Evolutionary conservation across 805 yeast genomes (phyloP).

Genomic region (Hagleromyces aurorensis): DNA sequence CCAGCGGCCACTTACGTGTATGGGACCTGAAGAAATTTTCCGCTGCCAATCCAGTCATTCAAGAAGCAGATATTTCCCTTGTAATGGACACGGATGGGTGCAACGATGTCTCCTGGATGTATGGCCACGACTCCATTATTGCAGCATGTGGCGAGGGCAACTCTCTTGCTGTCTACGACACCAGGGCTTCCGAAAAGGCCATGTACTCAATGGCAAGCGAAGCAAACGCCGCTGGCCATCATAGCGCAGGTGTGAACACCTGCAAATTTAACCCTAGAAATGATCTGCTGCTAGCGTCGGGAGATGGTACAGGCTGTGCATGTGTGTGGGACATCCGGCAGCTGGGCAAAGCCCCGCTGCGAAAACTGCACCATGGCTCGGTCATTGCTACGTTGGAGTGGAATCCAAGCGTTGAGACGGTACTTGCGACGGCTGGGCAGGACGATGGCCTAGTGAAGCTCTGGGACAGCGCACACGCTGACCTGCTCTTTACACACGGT

Average conservation of each 20-base stretch:
- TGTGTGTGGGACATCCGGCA: conserved; percentile 61
- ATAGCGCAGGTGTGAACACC: conserved; percentile 42
- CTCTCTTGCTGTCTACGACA: conserved; percentile 44
- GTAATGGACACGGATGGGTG: conserved; percentile 40
- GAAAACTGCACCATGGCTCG: conserved; percentile 34
- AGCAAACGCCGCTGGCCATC: conserved; percentile 11
- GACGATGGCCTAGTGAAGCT: conserved; percentile 55
- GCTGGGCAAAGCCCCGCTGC: conserved; percentile 25
- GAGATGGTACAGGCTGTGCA: conserved; percentile 50
- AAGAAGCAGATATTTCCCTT: conserved; percentile 15
- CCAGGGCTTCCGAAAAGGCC: conserved; percentile 29
- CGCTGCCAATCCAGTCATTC: conserved; percentile 19
- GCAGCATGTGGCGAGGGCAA: conserved; percentile 64
- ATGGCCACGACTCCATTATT: conserved; percentile 51
- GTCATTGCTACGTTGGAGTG: conserved; percentile 62
- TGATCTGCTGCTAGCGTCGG: conserved; percentile 55
- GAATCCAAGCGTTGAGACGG: conserved; percentile 49
- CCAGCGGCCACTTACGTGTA: conserved; percentile 53
- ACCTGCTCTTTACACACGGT: conserved; percentile 55
- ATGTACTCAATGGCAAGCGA: too few species aligned
- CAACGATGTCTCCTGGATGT: conserved; percentile 68
- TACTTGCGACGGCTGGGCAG: conserved; percentile 61
- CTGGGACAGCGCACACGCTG: conserved; percentile 42
- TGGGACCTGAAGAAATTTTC: conserved; percentile 55
- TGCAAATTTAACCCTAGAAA: conserved; percentile 53